Percentiles rank a stretch among this genome's conserved stretches.
These are phyloP conservation scores for Barnettozyma hawaiiensis DNA, from an alignment of 1,139 yeast species.

Conservation along the genomic window DNA sequence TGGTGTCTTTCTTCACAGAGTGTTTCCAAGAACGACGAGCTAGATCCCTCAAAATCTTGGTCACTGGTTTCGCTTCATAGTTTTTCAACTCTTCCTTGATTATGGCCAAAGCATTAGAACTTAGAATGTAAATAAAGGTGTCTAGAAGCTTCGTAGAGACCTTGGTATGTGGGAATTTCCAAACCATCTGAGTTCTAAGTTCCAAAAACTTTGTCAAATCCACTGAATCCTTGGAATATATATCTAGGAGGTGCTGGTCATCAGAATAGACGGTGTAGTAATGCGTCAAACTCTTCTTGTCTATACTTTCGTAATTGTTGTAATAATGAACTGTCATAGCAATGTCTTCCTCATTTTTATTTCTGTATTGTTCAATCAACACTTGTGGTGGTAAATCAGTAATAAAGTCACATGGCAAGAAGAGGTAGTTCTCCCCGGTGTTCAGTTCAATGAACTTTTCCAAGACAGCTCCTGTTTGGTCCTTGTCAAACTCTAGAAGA, in stretches of 20 bases:
- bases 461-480: slow-evolving; percentile 61
- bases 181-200: slow-evolving; percentile 78
- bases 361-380: slow-evolving; percentile 77
- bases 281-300: slow-evolving; percentile 62
- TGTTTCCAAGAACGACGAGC: slow-evolving; percentile 93
- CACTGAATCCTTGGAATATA: slow-evolving; percentile 58
- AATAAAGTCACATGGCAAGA: slow-evolving; percentile 89
- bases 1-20: slow-evolving; percentile 48
- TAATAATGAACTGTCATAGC: slow-evolving; percentile 71
- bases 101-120: slow-evolving; percentile 44
- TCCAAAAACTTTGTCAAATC: slow-evolving; percentile 64
- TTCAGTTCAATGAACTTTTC: slow-evolving; percentile 41
- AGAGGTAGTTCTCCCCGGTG: slow-evolving; percentile 49
- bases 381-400: slow-evolving; percentile 91
- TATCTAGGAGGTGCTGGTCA: slow-evolving; percentile 55
- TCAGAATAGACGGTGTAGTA: slow-evolving; percentile 53
- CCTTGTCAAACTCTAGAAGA: slow-evolving; percentile 41
- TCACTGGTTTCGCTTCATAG: slow-evolving; percentile 43
- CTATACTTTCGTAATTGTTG: slow-evolving; percentile 66
- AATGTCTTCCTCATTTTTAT: slow-evolving; percentile 55
- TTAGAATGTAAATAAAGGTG: slow-evolving; percentile 77
- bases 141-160: slow-evolving; percentile 73
- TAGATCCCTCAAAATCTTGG: slow-evolving; percentile 74
- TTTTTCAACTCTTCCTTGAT: slow-evolving; percentile 29
- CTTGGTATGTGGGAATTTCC: slow-evolving; percentile 77